Evolutionary conservation across 495 filamentous ascomycete genomes (phyloP), one percentile per base, ranked within the genome.

Genomic region (Amorphotheca resinae): DNA sequence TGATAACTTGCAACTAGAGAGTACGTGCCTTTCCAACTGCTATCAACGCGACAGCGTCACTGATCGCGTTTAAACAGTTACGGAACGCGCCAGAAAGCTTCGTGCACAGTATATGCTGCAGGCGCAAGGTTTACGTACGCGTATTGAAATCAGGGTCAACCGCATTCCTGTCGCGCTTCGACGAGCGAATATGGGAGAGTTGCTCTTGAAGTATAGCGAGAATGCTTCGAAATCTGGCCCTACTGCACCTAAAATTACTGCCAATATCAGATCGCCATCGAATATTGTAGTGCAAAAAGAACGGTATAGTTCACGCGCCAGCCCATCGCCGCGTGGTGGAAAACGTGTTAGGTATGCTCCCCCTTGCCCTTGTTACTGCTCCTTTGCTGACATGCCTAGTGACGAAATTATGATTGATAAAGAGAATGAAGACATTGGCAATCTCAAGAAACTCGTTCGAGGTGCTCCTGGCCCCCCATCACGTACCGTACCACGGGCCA

Each of bases 91-190:
- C 26, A 76, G 91, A 41, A 93, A 91, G 61, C 75, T 96, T 20
- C 81, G 88, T 48, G 79, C 88, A 3, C 87, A 93, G 61, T 95
- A 93, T 65, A 80, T 80, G 23, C 68, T 93, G 25, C 87, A 93
- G 60, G 80, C 85, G 9, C 80, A 85, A 57, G 82, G 82, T 46
- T 72, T 96, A 9, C 74, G 80, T 32, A 77, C 86, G 35, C 81
- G 91, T 31, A 80, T 99, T 22, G 89, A 96, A 65, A 82, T 94
- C 61, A 84, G 91, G 58, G 72, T 99, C 61, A 94, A 95, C 56
- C 83, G 91, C 34, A 87, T 99, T 34, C 91, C 91, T 6, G 68
- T 74, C 30, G 74, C 78, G 11, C 62, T 94, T 45, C 80, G 91
- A 42, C 82, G 79, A 53, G 73, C 72, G 22, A 95, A 73, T 33